Conservation (phyloP, 2,329 filamentous ascomycete species). For the Botrytis elliptica region DNA sequence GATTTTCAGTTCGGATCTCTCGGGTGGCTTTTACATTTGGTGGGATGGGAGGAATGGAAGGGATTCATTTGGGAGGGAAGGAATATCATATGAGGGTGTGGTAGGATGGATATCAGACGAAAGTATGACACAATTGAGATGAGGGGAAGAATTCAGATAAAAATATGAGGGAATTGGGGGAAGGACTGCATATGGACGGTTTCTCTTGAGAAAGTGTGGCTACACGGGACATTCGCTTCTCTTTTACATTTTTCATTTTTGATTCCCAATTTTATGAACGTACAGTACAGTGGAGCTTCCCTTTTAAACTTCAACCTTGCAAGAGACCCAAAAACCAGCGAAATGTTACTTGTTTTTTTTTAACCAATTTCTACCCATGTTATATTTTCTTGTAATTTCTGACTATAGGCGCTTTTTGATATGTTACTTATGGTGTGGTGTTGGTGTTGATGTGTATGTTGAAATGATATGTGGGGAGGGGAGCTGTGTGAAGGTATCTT, state of each 20-base stretch:
- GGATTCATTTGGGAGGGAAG: constrained; percentile 12
- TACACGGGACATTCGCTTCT: constrained; percentile 19
- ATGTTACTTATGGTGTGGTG: neutral
- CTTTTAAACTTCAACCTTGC: constrained; percentile 18
- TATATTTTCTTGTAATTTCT: neutral
- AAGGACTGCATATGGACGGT: constrained; percentile 20
- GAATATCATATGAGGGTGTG: constrained; percentile 5
- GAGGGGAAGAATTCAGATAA: constrained; percentile 10
- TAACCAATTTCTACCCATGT: neutral
- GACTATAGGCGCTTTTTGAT: neutral
- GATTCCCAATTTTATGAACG: constrained; percentile 19
- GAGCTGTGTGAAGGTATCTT: neutral
- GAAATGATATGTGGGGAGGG: neutral
- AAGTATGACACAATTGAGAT: constrained; percentile 7
- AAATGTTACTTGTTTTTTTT: constrained; percentile 7
- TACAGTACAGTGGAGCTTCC: constrained; percentile 10
- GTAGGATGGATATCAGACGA: constrained; percentile 7
- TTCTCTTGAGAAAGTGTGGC: constrained; percentile 12
- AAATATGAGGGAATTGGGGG: neutral
- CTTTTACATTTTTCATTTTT: constrained; percentile 14
- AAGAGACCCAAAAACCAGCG: constrained; percentile 15
- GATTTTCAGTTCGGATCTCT: constrained; percentile 13
- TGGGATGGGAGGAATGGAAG: constrained; percentile 18
- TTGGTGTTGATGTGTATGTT: neutral
- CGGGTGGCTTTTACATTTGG: constrained; percentile 17